Evolutionary conservation across 768 basidiomycete genomes (phyloP), one percentile per base, ranked within the genome.

Genomic region (Panellus pusillus): DNA sequence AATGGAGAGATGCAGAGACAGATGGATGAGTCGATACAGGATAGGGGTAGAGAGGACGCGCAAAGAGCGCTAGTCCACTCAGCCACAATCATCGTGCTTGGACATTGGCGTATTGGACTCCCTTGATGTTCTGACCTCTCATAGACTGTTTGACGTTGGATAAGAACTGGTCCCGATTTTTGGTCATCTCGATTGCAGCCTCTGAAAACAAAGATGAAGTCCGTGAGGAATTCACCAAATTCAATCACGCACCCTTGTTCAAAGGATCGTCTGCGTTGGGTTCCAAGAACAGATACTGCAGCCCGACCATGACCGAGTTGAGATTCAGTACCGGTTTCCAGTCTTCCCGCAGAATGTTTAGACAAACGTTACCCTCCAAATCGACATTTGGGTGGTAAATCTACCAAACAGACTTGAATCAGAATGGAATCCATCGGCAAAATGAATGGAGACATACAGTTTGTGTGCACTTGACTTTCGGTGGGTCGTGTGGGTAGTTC

Each of bases 331-430:
- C 97, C 6, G 97, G 97, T 67, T 99, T 99, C 97, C 97, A 99
- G 74, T 99, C 97, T 76, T 99, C 97, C 68, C 97, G 85, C 54
- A 98, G 81, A 68, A 98, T 98, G 73, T 98, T 98, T 63, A 99
- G 71, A 76, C 97, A 99, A 42, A 99, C 96, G 63, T 98, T 98
- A 41, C 97, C 97, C 68, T 98, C 93, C 35, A 97, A 81, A 70
- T 99, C 97, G 47, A 99, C 88, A 66, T 99, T 99, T 1, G 97
- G 97, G 69, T 99, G 97, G 70, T 99, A 99, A 67, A 98, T 98
- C 96, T 98, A 60, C 46, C 11, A 35, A 32, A 18, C 27, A 39
- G 9, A 29, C 51, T 9, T 46, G 3, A 24, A 24, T 65, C 9
- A 63, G 43, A 28, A 47, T 28, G 46, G 49, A 18, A 44, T 13